Evolutionary conservation across 257 asterid species (phyloP), one percentile per base, ranked within the genome.

Genomic region (Ophiorrhiza pumila): DNA sequence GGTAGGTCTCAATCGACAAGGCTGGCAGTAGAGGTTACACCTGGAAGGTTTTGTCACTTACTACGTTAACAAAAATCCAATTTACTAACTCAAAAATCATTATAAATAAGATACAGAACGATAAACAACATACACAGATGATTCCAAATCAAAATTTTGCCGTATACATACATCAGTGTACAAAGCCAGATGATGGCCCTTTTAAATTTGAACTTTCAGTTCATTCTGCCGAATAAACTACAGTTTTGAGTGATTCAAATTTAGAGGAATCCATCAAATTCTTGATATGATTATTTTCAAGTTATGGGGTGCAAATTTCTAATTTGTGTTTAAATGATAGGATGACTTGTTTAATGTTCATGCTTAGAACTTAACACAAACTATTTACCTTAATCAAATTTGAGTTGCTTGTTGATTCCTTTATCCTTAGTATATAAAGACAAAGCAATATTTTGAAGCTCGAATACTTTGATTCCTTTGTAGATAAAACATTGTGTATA

Each of bases 1-100:
- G 75, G 75, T 56, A 14, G 66, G 65, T 71, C 73, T 50, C 73
- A 69, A 52, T 71, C 66, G 22, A 41, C 15, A 56, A 18, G 55
- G 57, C 75, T 58, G 75, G 66, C 75, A 56, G 14, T 58, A 56
- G 29, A 14, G 14, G 23, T 71, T 18, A 7, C 29, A 39, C 55
- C 45, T 71, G 57, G 58, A 25, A 57, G 45, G 29, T 58, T 71
- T 58, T 35, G 32, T 55, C 53, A 55, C 55, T 53, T 37, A 3
- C 8, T 12, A n/a, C 12, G 65, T 25, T 18, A 27, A 27, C 41
- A 35, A 29, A 34, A 59, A 59, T 22, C 58, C 58, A 59, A 13
- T 59, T 29, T 14, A 18, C 41, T 27, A 9, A 17, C 37, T 59
- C 65, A 27, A 67, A 22, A 29, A 29, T 15, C 45, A 2, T 1